A percentile compares a stretch with the other conserved stretches of the same genome.
Evolutionary conservation across 495 filamentous ascomycete genomes (phyloP).

Genomic region (Bombardia bombarda): DNA sequence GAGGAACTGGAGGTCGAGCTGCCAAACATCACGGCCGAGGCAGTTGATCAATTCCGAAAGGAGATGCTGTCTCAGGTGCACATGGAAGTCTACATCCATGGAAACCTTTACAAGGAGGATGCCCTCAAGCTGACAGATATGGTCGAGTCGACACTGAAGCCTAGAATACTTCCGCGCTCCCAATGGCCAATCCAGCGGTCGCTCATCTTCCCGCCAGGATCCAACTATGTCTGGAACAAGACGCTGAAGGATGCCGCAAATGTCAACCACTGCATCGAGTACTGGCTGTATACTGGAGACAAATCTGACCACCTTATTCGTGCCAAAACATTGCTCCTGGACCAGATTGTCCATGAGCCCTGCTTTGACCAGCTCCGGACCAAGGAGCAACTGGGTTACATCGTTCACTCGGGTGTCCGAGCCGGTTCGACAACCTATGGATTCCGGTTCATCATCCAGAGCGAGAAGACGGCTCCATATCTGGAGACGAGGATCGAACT

Average conservation of each 20-base stretch:
- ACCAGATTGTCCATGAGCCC: conserved; percentile 90
- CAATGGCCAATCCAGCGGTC: conserved; percentile 77
- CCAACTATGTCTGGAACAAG: conserved; percentile 75
- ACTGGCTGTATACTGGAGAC: conserved; percentile 72
- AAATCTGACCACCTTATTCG: conserved; percentile 57
- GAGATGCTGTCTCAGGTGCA: conserved; percentile 76
- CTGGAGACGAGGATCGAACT: conserved; percentile 79
- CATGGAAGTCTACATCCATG: conserved; percentile 82
- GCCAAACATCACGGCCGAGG: conserved; percentile 61
- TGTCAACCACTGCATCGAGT: conserved; percentile 95
- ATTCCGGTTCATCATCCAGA: conserved; percentile 90
- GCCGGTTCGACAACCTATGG: conserved; percentile 65
- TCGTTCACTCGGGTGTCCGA: conserved; percentile 77
- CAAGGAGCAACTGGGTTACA: conserved; percentile 96
- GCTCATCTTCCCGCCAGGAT: conserved; percentile 67
- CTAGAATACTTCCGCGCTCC: conserved; percentile 60
- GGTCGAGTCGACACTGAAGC: conserved; percentile 71
- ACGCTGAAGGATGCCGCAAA: conserved; percentile 82
- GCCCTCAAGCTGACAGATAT: conserved; percentile 78
- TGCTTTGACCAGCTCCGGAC: conserved; percentile 90
- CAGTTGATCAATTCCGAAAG: conserved; percentile 70
- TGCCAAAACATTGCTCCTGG: conserved; percentile 71
- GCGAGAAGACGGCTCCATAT: conserved; percentile 74
- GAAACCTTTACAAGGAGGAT: conserved; percentile 95
- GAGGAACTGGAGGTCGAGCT: conserved; percentile 77